Percentiles rank a stretch among this genome's conserved stretches.
phyloP scores from a whole-genome alignment of 2,329 filamentous ascomycete species.

The Pseudogymnoascus sp. region DNA sequence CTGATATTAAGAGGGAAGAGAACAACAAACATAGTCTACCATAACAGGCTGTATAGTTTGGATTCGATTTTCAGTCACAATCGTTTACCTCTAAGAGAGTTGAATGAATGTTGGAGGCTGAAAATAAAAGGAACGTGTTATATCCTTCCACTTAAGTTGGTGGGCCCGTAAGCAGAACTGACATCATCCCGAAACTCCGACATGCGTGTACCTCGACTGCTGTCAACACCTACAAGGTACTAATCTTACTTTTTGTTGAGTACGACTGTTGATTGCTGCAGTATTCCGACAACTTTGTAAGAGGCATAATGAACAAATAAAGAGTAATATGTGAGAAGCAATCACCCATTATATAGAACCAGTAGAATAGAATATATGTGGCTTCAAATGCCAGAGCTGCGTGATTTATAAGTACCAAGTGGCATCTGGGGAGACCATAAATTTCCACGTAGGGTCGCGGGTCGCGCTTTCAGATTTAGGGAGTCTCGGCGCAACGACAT shows the following conservation, averaged over 20 bases:
- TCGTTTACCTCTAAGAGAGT: not conserved
- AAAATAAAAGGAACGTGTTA: not conserved
- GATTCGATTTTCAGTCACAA: no score
- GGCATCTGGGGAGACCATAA: slow-evolving; percentile 1
- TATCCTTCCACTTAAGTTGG: not conserved
- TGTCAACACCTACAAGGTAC: slow-evolving; percentile 7
- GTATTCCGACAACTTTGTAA: not conserved
- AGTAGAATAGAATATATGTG: not conserved
- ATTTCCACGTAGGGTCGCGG: not conserved
- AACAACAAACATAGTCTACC: not conserved
- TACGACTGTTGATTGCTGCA: not conserved
- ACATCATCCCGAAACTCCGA: slow-evolving; percentile 4
- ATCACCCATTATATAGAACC: not conserved
- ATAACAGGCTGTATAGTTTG: no score
- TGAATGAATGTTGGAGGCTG: not conserved
- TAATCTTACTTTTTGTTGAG: not conserved
- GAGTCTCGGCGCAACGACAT: not conserved
- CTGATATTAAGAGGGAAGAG: no score
- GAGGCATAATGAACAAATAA: not conserved
- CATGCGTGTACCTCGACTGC: not conserved
- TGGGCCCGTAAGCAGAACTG: not conserved
- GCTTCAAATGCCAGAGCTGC: not conserved
- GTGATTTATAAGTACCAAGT: not conserved
- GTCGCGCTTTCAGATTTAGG: slow-evolving; percentile 5
- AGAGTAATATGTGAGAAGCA: not conserved